Base-by-base conservation (phyloP, 1,139 yeast genomes). In the Saccharomyces pastorianus region DNA sequence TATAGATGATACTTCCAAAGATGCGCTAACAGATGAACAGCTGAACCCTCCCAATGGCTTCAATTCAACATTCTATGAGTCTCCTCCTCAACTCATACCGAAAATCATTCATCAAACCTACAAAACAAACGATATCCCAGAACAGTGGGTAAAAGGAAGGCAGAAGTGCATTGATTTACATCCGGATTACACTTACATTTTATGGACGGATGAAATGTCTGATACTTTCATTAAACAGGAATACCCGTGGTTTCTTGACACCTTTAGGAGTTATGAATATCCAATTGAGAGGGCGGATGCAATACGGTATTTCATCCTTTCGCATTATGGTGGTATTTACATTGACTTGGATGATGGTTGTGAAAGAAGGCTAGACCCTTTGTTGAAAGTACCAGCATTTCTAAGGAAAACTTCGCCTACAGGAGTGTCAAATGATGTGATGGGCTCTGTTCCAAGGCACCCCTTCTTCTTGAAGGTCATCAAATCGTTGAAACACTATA, bases 21-120 rank as follows among this genome's bases (percentile, higher is more conserved):
- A 84, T 65, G 87, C 86, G 2, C 72, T 87, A 49, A 68, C 80
- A 26, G 82, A 81, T 56, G 73, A 75, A 42, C 95, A 87, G 60
- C 70, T 86, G 55, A 72, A 73, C 38, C 81, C 83, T 4, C 66
- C 70, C 11, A n/a, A 26, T 20, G 49, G 25, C 27, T 9, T 13
- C 14, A 32, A 46, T 34, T 31, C 52, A 2, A 48, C 32, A 9
- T 13, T 28, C 13, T 17, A 28, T 47, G 31, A 28, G 26, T 76
- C 72, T 53, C 73, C 73, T 59, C 82, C 81, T 11, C 75, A 77
- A 56, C 66, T 85, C 49, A 88, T 89, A 50, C 97, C 97, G 47
- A 88, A 86, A 65, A 89, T 90, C 68, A 89, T 90, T 55, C 97
- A 90, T 69, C 97, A 90, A 71, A 90, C 97, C 20, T 90, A 90